Percentiles rank a stretch among this genome's conserved stretches.
Evolutionary conservation across 2,329 filamentous ascomycete species (phyloP).

Genomic region (Cadophora malorum): DNA sequence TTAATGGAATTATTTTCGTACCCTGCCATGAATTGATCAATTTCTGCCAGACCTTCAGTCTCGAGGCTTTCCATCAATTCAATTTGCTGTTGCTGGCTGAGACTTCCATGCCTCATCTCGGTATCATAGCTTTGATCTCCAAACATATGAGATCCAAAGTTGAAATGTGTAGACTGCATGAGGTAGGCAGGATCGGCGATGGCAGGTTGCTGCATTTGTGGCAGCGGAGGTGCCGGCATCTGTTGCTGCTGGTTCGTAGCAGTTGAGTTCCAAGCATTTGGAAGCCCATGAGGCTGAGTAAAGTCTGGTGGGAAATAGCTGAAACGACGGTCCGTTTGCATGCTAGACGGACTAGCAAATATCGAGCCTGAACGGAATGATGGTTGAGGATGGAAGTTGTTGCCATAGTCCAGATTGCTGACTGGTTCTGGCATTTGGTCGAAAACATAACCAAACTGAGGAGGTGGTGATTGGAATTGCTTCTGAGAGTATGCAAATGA

Average conservation of each 20-base stretch:
- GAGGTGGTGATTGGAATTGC: constrained; percentile 46
- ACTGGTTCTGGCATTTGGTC: constrained; percentile 59
- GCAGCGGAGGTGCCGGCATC: constrained; percentile 27
- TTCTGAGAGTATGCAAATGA: constrained; percentile 50
- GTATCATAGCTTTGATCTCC: constrained; percentile 53
- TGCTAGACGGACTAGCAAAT: constrained; percentile 63
- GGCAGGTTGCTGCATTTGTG: constrained; percentile 30
- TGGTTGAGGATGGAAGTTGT: constrained; percentile 45
- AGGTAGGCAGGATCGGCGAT: constrained; percentile 41
- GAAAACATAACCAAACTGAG: constrained; percentile 65
- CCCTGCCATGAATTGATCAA: constrained; percentile 60
- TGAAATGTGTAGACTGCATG: constrained; percentile 40
- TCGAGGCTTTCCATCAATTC: constrained; percentile 85
- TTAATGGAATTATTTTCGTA: constrained; percentile 41
- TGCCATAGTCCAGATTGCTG: constrained; percentile 36
- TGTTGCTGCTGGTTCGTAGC: constrained; percentile 29
- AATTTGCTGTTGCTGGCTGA: constrained; percentile 81
- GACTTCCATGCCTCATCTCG: constrained; percentile 64
- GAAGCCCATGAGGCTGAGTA: constrained; percentile 40
- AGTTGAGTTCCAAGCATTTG: constrained; percentile 42
- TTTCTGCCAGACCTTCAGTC: constrained; percentile 67
- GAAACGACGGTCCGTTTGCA: constrained; percentile 60
- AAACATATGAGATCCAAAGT: constrained; percentile 42
- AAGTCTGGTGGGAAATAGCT: constrained; percentile 69
- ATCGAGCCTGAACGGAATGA: constrained; percentile 72